Percentiles rank a stretch among this genome's conserved stretches.
phyloP scores from a whole-genome alignment of 768 basidiomycete genomes.

The Lentinula sp. region DNA sequence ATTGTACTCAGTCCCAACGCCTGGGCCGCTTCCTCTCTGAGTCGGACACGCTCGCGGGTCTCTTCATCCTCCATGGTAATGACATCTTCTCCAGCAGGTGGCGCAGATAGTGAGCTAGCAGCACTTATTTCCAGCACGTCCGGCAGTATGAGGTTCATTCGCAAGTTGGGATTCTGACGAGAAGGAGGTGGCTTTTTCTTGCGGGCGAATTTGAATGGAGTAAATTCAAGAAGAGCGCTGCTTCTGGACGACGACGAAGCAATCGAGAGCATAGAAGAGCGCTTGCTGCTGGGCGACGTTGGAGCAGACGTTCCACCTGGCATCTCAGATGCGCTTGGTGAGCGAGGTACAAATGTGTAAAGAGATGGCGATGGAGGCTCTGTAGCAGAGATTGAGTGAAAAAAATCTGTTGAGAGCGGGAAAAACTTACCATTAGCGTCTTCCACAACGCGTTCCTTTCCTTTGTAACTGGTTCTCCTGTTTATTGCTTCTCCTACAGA shows the following conservation, averaged over 20 bases:
- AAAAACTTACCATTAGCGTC: neutral
- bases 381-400: neutral
- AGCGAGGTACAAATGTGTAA: conserved; percentile 1
- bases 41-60: conserved; percentile 66
- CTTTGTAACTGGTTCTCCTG: neutral
- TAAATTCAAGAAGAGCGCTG: neutral
- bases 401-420: neutral
- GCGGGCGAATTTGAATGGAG: conserved; percentile 1
- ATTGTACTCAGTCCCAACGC: conserved; percentile 58
- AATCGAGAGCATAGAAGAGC: neutral
- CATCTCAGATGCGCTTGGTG: conserved; percentile 2
- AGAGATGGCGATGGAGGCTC: conserved; percentile 4
- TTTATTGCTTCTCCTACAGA: neutral
- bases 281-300: conserved; percentile 1
- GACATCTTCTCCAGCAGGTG: neutral
- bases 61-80: conserved; percentile 39
- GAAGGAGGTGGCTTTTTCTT: neutral
- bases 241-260: neutral
- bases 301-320: neutral
- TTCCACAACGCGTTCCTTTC: conserved; percentile 5
- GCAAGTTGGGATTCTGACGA: conserved; percentile 2
- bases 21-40: conserved; percentile 71
- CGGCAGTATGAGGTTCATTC: conserved; percentile 45
- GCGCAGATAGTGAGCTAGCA: conserved; percentile 8
- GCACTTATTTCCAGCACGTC: conserved; percentile 72